Evolutionary conservation across 2,329 filamentous ascomycete species (phyloP).

Genomic region (Pseudopithomyces chartarum): DNA sequence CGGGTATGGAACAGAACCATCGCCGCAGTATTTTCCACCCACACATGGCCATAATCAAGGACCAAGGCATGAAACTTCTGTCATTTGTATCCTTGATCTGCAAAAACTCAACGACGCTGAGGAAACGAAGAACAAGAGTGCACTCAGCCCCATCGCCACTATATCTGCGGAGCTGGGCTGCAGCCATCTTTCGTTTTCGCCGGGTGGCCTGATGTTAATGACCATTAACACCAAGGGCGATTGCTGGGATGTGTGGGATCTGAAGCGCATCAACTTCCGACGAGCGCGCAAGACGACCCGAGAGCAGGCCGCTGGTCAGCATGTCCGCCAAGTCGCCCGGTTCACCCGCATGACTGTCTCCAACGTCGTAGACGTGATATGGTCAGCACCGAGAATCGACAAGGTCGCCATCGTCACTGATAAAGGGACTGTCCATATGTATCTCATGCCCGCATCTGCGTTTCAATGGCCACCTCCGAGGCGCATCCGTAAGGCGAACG

Average conservation of each 20-base stretch:
- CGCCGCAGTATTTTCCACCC: conserved; percentile 69
- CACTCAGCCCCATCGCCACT: conserved; percentile 67
- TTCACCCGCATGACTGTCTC: conserved; percentile 92
- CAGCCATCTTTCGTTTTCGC: conserved; percentile 80
- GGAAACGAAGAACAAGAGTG: conserved; percentile 56
- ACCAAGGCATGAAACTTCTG: conserved; percentile 65
- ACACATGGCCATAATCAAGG: conserved; percentile 69
- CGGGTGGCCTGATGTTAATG: conserved; percentile 73
- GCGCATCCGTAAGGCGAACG: conserved; percentile 39
- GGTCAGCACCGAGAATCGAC: conserved; percentile 81
- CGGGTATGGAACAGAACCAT: conserved; percentile 42
- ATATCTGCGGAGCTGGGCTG: conserved; percentile 76
- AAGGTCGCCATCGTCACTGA: conserved; percentile 89
- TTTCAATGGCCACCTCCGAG: conserved; percentile 84
- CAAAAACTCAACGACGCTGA: conserved; percentile 59
- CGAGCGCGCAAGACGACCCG: conserved; percentile 37
- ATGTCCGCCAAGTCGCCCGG: conserved; percentile 81
- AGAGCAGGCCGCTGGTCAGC: conserved; percentile 43
- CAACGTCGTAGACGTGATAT: conserved; percentile 86
- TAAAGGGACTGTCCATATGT: conserved; percentile 91
- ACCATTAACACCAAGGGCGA: conserved; percentile 85
- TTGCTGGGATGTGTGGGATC: conserved; percentile 79
- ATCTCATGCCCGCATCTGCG: conserved; percentile 81
- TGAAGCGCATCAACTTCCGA: conserved; percentile 63
- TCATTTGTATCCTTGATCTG: conserved; percentile 77